Evolutionary conservation across 257 asterid genomes (phyloP), one percentile per base, ranked within the genome.

Genomic region (Ballota nigra): DNA sequence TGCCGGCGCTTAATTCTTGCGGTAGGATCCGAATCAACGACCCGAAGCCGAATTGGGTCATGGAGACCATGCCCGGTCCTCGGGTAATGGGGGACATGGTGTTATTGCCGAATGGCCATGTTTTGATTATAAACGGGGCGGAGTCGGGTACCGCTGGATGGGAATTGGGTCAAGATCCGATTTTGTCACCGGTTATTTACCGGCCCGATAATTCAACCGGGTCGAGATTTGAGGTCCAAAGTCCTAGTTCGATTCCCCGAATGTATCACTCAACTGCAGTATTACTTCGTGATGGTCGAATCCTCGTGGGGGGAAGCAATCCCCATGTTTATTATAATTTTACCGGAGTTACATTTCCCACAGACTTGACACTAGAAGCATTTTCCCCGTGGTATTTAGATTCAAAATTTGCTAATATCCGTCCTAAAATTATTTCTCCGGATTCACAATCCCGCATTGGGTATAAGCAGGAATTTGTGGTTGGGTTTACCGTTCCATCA

Each of bases 61-160:
- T 77, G 81, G 88, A 86, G 78, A 73, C 78, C 29, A 83, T 85
- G 90, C 88, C 88, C 4, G 16, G 43, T 13, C 74, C 77, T 6
- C 78, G 90, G 43, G 85, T 83, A 75, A 86, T 86, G 90, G 83
- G 86, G 4, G 90, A 86, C 43, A 83, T 86, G 90, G 75, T 81
- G 2, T 59, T 81, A 4, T 33, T 86, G 34, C 90, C 90, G 0
- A 72, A 83, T 8, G 88, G 82, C 0, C 8, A 79, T 1, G 86
- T 81, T 23, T 66, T 86, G 77, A 81, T 86, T 26, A 66, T 86
- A 0, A 86, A 86, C 1, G 90, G 90, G 15, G 90, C 81, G 0
- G 77, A 65, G 0, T 24, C 63, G n/a, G 90, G 90, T 16, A 61
- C 85, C 0, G 90, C 85, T 0, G 90, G 88, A 0, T 86, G 86